These are phyloP conservation scores for Coleophoma crateriformis DNA, from an alignment of 2,329 filamentous ascomycete species.

Conservation along the genomic window DNA sequence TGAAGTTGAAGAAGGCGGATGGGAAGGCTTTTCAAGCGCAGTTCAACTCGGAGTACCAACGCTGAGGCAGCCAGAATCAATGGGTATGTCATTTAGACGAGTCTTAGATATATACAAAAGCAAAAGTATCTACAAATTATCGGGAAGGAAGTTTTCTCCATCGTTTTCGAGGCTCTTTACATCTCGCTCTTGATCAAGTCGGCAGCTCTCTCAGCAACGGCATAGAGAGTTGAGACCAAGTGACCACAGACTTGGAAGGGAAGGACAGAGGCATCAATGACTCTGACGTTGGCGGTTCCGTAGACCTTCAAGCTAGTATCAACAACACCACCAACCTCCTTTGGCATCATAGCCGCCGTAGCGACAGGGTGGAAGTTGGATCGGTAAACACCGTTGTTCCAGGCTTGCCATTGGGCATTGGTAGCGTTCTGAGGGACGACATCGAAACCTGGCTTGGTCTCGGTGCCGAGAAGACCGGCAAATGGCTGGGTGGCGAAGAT, in stretches of 20 bases:
- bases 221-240: slow-evolving; percentile 80
- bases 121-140: too few species aligned
- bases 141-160: too few species aligned
- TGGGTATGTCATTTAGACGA: too few species aligned
- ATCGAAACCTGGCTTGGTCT: slow-evolving; percentile 11
- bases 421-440: slow-evolving; percentile 22
- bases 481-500: slow-evolving; percentile 13
- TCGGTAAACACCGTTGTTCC: neutral
- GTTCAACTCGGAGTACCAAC: too few species aligned
- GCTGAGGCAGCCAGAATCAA: too few species aligned
- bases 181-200: slow-evolving; percentile 54
- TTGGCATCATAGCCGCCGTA: slow-evolving; percentile 23
- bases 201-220: slow-evolving; percentile 73
- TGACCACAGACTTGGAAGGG: slow-evolving; percentile 80
- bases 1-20: too few species aligned
- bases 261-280: slow-evolving; percentile 80
- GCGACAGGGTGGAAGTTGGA: slow-evolving; percentile 8
- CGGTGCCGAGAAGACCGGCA: slow-evolving; percentile 1
- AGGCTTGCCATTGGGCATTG: slow-evolving; percentile 4
- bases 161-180: neutral
- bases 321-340: slow-evolving; percentile 27
- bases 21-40: too few species aligned
- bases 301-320: slow-evolving; percentile 27
- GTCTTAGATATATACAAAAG: too few species aligned
- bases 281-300: slow-evolving; percentile 60